Evolutionary conservation across 805 yeast genomes (phyloP).

Genomic region (Komagataella pastoris): DNA sequence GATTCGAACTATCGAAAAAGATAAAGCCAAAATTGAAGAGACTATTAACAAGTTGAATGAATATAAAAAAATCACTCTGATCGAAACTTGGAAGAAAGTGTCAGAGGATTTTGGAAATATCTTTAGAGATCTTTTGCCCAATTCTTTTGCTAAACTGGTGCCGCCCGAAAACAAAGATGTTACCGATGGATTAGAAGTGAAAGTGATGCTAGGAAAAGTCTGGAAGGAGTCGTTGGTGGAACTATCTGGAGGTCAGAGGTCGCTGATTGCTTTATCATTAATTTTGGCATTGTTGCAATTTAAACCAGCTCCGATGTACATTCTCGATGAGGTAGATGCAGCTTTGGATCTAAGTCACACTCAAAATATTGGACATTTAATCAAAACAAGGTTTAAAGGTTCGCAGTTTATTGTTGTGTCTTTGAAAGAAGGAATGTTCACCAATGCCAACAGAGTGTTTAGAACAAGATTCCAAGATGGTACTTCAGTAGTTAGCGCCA

Average conservation of each 20-base stretch:
- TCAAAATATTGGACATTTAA: conserved; percentile 92
- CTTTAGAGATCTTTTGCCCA: conserved; percentile 79
- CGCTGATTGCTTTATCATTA: conserved; percentile 82
- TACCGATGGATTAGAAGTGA: conserved; percentile 82
- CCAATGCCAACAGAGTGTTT: conserved; percentile 91
- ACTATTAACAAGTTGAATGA: conserved; percentile 76
- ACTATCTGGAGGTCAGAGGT: conserved; percentile 93
- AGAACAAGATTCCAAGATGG: conserved; percentile 94
- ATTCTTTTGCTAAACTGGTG: conserved; percentile 79
- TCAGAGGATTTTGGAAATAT: conserved; percentile 82
- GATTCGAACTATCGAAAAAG: conserved; percentile 81
- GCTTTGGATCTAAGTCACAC: conserved; percentile 96
- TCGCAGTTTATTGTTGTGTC: conserved; percentile 96
- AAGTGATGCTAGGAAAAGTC: conserved; percentile 77
- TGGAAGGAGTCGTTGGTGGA: conserved; percentile 97
- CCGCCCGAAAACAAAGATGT: conserved; percentile 73
- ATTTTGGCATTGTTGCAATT: conserved; percentile 87
- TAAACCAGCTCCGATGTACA: conserved; percentile 98
- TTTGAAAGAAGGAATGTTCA: conserved; percentile 95
- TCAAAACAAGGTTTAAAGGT: conserved; percentile 88
- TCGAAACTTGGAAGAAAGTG: conserved; percentile 78
- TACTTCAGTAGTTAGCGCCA: conserved; percentile 67
- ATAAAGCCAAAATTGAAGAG: conserved; percentile 78
- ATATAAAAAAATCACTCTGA: conserved; percentile 71
- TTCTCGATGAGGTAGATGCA: conserved; percentile 95